These are phyloP conservation scores for Lentinula novae-zelandiae DNA, from an alignment of 1,284 basidiomycete species.

Conservation along the genomic window DNA sequence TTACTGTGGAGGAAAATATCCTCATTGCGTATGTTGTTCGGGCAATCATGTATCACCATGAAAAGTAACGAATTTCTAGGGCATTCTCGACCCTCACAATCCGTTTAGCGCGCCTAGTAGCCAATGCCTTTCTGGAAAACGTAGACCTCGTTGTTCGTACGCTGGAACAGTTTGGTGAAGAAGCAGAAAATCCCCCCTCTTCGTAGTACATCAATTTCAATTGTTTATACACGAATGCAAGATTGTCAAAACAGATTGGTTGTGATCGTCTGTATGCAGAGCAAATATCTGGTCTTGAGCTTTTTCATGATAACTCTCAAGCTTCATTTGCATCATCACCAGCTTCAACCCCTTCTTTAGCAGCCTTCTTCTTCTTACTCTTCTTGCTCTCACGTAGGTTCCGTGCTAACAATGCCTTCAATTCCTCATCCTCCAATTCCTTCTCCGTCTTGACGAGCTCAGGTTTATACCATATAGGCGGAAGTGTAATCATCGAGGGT, in stretches of 20 bases:
- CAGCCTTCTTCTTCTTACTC: conserved; percentile 81
- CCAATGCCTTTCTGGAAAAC: conserved; percentile 86
- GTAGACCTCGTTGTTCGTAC: conserved; percentile 81
- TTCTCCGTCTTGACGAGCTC: conserved; percentile 89
- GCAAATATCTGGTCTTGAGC: not conserved
- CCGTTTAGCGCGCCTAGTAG: conserved; percentile 75
- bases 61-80: conserved; percentile 22
- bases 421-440: conserved; percentile 82
- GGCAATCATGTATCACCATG: not conserved
- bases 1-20: conserved; percentile 60
- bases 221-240: not conserved
- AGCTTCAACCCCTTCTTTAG: conserved; percentile 36
- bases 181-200: conserved; percentile 36
- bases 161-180: conserved; percentile 72
- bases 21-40: conserved; percentile 61
- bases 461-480: conserved; percentile 89
- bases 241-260: conserved; percentile 3
- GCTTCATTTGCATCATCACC: conserved; percentile 14
- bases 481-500: conserved; percentile 80
- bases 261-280: not conserved
- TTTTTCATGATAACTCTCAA: not conserved
- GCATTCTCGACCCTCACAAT: conserved; percentile 75
- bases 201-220: conserved; percentile 13
- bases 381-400: conserved; percentile 89
- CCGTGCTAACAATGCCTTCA: conserved; percentile 76